Evolutionary conservation across 169 alveolate species (phyloP).

Genomic region (Cryptosporidium muris): DNA sequence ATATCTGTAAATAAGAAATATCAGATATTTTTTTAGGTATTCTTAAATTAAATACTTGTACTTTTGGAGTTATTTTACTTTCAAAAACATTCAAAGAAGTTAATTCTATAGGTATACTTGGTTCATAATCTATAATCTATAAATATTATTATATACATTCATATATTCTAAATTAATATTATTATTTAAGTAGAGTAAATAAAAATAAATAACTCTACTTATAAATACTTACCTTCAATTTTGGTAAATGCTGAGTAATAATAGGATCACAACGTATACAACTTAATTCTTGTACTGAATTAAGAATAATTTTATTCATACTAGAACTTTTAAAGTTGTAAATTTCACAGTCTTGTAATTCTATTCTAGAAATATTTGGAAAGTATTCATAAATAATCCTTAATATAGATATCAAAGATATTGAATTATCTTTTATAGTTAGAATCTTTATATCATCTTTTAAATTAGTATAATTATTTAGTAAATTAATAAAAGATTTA

Average conservation of each 20-base stretch:
- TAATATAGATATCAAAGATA: not conserved
- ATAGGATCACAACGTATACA: slow-evolving; percentile 31
- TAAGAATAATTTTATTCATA: not conserved
- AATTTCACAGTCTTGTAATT: slow-evolving; percentile 34
- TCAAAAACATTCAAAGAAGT: not conserved
- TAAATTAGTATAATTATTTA: too few relatives aligned
- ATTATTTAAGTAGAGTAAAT: too few relatives aligned
- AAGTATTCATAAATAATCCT: not conserved
- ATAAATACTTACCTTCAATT: slow-evolving; percentile 36
- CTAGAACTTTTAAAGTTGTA: not conserved
- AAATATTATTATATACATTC: too few relatives aligned
- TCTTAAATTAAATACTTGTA: not conserved
- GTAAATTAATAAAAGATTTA: too few relatives aligned
- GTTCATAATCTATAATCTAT: slow-evolving; percentile 8
- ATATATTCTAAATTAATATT: too few relatives aligned
- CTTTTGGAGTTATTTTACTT: not conserved
- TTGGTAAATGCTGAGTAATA: slow-evolving; percentile 10
- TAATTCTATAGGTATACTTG: slow-evolving; percentile 4
- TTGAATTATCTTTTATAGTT: not conserved
- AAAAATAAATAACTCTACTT: too few relatives aligned
- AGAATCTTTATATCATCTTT: not conserved
- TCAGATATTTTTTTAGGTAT: too few relatives aligned
- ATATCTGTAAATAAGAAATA: not conserved
- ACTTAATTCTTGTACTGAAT: not conserved
- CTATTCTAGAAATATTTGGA: not conserved